These are phyloP conservation scores for Paralagenidium karlingii DNA, from an alignment of 352 stramenopile genomes.

Conservation along the genomic window DNA sequence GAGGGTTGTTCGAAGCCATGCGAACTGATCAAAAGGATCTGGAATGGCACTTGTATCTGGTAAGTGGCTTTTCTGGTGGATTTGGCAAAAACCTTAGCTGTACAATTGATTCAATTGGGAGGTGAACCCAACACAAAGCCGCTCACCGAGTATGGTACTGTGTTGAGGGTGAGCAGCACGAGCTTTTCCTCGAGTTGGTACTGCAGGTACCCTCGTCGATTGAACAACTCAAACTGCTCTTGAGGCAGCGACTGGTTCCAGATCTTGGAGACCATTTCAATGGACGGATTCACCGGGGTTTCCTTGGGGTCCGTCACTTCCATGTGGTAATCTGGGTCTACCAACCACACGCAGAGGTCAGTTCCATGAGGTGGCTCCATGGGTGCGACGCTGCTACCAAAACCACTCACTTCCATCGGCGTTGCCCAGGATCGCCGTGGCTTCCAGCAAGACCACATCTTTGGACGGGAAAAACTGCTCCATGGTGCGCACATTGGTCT, in stretches of 20 bases:
- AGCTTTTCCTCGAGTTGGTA: constrained; percentile 55
- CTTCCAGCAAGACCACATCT: constrained; percentile 14
- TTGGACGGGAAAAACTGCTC: constrained; percentile 50
- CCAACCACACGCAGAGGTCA: constrained; percentile 47
- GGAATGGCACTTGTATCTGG: constrained; percentile 45
- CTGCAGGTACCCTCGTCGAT: constrained; percentile 39
- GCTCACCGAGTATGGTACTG: constrained; percentile 28
- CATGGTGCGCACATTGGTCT: constrained; percentile 52
- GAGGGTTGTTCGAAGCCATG: constrained; percentile 79
- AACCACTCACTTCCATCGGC: not conserved
- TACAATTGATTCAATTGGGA: no score
- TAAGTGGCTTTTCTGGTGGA: no score
- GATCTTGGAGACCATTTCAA: constrained; percentile 31
- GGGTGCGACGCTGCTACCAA: not conserved
- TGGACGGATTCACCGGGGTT: constrained; percentile 26
- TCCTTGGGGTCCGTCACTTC: constrained; percentile 37
- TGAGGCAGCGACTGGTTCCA: constrained; percentile 47
- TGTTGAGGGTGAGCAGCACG: constrained; percentile 66
- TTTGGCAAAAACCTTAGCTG: no score
- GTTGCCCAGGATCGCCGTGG: not conserved
- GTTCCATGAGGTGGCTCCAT: constrained; percentile 2
- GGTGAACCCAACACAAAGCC: constrained; percentile 52
- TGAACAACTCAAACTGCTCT: constrained; percentile 36
- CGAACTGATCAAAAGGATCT: constrained; percentile 86
- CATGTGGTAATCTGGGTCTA: constrained; percentile 71